phyloP scores from a whole-genome alignment of 2,329 filamentous ascomycete species.

The Monosporascus sp. region DNA sequence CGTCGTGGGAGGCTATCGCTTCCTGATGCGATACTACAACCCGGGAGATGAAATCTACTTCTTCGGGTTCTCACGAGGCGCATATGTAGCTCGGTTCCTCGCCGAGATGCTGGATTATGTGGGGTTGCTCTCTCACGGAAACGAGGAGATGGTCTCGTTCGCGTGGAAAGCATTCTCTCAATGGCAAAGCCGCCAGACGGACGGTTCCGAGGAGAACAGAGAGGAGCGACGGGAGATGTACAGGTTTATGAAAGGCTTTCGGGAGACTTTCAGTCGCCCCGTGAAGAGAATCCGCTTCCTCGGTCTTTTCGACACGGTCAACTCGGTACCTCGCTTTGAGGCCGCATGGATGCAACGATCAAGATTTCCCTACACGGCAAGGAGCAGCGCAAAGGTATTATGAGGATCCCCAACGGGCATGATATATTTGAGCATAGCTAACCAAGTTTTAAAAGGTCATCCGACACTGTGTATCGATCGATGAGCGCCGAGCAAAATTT shows the following conservation, averaged over 20 bases:
- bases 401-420: not conserved
- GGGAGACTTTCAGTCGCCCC: slow-evolving; percentile 74
- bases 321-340: slow-evolving; percentile 74
- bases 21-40: slow-evolving; percentile 69
- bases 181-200: slow-evolving; percentile 58
- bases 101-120: slow-evolving; percentile 84
- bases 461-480: slow-evolving; percentile 65
- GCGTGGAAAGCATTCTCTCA: slow-evolving; percentile 77
- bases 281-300: slow-evolving; percentile 70
- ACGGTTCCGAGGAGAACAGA: slow-evolving; percentile 37
- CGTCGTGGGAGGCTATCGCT: slow-evolving; percentile 77
- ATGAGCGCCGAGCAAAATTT: slow-evolving; percentile 67
- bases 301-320: slow-evolving; percentile 78
- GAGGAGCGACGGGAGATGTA: slow-evolving; percentile 59
- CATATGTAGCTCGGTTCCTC: slow-evolving; percentile 69
- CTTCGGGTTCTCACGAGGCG: slow-evolving; percentile 69
- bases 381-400: slow-evolving; percentile 44
- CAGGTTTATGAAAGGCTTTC: slow-evolving; percentile 71
- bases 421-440: not conserved
- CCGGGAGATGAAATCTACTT: slow-evolving; percentile 63
- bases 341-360: slow-evolving; percentile 71
- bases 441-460: slow-evolving; percentile 39
- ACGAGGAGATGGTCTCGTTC: slow-evolving; percentile 80
- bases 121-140: slow-evolving; percentile 72
- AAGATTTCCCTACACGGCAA: slow-evolving; percentile 65